phyloP scores from a whole-genome alignment of 441 rosid species.

The Erodium moschatum region DNA sequence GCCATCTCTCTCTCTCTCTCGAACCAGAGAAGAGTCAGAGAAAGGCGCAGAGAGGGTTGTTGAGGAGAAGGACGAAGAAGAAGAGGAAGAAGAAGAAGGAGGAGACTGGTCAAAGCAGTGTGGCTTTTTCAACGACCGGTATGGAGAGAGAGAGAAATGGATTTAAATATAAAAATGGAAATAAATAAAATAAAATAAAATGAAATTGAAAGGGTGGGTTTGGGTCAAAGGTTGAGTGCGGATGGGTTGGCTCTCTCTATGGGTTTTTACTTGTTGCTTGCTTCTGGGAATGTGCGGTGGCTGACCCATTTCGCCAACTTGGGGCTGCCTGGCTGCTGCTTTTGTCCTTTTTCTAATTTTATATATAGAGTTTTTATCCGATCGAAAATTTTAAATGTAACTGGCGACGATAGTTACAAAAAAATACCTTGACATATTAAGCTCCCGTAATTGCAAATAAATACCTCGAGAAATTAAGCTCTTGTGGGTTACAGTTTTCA shows the following conservation, averaged over 20 bases:
- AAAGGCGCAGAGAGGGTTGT: neutral
- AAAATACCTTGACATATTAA: too few species aligned
- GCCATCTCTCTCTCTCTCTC: neutral
- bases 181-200: too few species aligned
- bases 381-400: too few species aligned
- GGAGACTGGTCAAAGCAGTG: neutral
- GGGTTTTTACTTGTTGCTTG: neutral
- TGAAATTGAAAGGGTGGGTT: neutral
- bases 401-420: too few species aligned
- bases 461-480: too few species aligned
- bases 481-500: too few species aligned
- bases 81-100: neutral
- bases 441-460: too few species aligned
- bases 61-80: too few species aligned
- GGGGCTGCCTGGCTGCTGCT: constrained; percentile 3
- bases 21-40: neutral
- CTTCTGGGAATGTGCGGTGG: neutral
- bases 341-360: neutral
- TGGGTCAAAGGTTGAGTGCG: neutral
- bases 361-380: too few species aligned
- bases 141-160: neutral
- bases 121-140: neutral
- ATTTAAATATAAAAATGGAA: neutral
- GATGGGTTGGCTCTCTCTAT: neutral
- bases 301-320: neutral